Evolutionary conservation across 345 rosid species (phyloP).

Genomic region (Hevea brasiliensis): DNA sequence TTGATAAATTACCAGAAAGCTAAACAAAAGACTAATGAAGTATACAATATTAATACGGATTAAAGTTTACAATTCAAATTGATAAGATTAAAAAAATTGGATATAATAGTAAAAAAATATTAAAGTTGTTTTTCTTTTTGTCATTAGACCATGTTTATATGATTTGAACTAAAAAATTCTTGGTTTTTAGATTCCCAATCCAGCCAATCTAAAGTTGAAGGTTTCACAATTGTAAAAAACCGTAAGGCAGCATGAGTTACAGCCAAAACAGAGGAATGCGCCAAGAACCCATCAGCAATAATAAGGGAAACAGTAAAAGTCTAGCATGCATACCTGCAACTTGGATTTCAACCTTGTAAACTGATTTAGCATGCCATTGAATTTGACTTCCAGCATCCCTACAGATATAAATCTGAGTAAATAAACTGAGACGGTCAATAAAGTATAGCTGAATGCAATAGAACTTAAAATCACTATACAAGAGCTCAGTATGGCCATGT

Average conservation of each 20-base stretch:
- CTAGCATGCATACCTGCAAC: slow-evolving; percentile 60
- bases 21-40: too few relatives aligned
- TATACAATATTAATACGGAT: too few relatives aligned
- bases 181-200: background rate
- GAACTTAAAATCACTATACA: slow-evolving; percentile 35
- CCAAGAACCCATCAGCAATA: background rate
- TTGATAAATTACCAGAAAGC: too few relatives aligned
- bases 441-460: slow-evolving; percentile 3
- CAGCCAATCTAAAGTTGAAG: background rate
- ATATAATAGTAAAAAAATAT: too few relatives aligned
- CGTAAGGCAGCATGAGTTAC: background rate
- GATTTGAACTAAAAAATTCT: background rate
- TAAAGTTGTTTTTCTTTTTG: too few relatives aligned
- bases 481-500: slow-evolving; percentile 68
- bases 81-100: too few relatives aligned
- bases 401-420: slow-evolving; percentile 23
- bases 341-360: slow-evolving; percentile 68
- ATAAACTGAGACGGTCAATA: background rate
- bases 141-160: background rate
- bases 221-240: background rate
- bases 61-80: too few relatives aligned
- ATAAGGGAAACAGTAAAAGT: background rate
- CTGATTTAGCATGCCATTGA: slow-evolving; percentile 69
- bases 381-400: slow-evolving; percentile 75
- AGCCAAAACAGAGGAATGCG: background rate